Conservation (phyloP, 352 stramenopile genomes). For the Phytophthora capsici region DNA sequence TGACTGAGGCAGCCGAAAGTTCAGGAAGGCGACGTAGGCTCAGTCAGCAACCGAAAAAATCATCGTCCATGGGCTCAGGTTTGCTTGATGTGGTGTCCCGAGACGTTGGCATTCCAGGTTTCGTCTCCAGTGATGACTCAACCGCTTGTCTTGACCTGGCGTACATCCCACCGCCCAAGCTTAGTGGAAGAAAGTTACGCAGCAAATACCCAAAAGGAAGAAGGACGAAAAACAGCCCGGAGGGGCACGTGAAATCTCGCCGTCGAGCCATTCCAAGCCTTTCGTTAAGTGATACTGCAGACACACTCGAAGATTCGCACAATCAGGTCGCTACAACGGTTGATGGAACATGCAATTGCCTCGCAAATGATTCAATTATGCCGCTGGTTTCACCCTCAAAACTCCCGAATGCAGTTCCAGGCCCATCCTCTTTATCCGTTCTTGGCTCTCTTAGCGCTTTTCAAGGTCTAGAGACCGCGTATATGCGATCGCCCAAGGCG, state of each 20-base stretch:
- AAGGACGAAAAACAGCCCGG: conserved; percentile 33
- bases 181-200: conserved; percentile 45
- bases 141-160: conserved; percentile 21
- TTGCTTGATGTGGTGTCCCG: conserved; percentile 11
- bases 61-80: conserved; percentile 11
- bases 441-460: conserved; percentile 17
- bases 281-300: not conserved
- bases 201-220: conserved; percentile 37
- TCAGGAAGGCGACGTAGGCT: conserved; percentile 20
- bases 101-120: conserved; percentile 16
- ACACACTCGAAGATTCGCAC: conserved; percentile 6
- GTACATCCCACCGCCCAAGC: conserved; percentile 30
- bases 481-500: conserved; percentile 31
- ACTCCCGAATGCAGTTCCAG: conserved; percentile 11
- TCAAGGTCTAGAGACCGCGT: conserved; percentile 20
- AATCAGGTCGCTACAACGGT: conserved; percentile 2
- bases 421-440: conserved; percentile 30
- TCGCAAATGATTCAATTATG: conserved; percentile 25
- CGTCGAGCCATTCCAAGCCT: conserved; percentile 22
- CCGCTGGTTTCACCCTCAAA: conserved; percentile 31
- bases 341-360: not conserved
- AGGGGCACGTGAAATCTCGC: conserved; percentile 31
- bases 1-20: conserved; percentile 18
- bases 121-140: conserved; percentile 8
- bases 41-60: conserved; percentile 29